phyloP scores from a whole-genome alignment of 176 grass and related monocot species.

The Chrysopogon serrulatus region DNA sequence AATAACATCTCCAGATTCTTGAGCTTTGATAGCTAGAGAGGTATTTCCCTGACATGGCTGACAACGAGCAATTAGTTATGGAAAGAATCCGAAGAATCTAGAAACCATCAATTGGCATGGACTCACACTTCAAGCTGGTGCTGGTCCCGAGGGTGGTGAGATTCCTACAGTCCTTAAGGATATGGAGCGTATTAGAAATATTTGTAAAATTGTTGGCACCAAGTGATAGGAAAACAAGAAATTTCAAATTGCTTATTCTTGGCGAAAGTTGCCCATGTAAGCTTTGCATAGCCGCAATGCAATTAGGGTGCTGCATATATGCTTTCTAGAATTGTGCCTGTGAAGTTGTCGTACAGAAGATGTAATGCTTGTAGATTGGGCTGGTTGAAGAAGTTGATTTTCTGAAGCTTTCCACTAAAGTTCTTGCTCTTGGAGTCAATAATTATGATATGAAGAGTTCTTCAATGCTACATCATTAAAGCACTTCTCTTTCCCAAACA shows the following conservation, averaged over 20 bases:
- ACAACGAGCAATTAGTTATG: background rate
- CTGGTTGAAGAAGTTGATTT: conserved; percentile 13
- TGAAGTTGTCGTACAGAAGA: background rate
- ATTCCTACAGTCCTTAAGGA: background rate
- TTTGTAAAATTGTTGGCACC: background rate
- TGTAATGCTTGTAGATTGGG: background rate
- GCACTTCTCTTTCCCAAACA: too few relatives aligned
- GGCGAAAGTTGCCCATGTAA: conserved; percentile 22
- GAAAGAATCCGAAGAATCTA: conserved; percentile 14
- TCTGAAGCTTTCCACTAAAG: conserved; percentile 13
- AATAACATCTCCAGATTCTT: background rate
- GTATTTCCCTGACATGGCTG: conserved; percentile 18
- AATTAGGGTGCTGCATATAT: conserved; percentile 6
- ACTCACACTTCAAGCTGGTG: background rate
- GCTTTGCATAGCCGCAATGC: background rate
- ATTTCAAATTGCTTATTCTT: conserved; percentile 6
- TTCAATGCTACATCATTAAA: too few relatives aligned
- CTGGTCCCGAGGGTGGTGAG: background rate
- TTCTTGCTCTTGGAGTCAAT: background rate
- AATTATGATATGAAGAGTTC: background rate
- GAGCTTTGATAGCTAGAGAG: conserved; percentile 30
- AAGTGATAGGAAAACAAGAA: conserved; percentile 6
- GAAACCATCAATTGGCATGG: conserved; percentile 22
- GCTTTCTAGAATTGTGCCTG: conserved; percentile 20
- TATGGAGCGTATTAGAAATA: background rate